Evolutionary conservation across 2,329 filamentous ascomycete species (phyloP).

Genomic region (Clarireedia homoeocarpa): DNA sequence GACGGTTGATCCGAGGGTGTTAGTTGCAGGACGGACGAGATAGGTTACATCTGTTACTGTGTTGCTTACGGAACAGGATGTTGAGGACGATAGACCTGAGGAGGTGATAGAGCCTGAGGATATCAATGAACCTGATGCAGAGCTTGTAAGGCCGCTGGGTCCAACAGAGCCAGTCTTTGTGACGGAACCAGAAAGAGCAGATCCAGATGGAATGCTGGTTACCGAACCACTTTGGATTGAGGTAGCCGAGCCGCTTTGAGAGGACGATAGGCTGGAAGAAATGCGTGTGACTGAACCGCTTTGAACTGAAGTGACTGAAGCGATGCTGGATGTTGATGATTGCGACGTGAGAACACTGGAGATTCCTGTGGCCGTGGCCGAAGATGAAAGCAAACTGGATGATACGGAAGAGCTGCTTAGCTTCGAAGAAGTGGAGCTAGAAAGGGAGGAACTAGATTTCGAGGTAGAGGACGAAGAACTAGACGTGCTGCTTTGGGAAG

Average conservation of each 20-base stretch:
- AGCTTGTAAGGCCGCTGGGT: not conserved
- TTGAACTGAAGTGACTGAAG: too few species aligned
- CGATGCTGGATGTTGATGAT: too few species aligned
- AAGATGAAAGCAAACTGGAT: not conserved
- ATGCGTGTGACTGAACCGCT: not conserved
- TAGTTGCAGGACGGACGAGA: not conserved
- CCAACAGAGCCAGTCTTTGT: not conserved
- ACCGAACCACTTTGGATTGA: not conserved
- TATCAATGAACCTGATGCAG: not conserved
- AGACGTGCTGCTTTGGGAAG: not conserved
- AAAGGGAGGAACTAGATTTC: not conserved
- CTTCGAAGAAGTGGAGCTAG: not conserved
- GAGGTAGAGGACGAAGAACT: not conserved
- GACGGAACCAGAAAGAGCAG: not conserved
- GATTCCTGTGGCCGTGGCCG: not conserved
- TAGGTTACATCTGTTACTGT: slow-evolving; percentile 5
- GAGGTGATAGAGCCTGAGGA: not conserved
- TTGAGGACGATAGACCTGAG: not conserved
- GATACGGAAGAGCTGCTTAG: too few species aligned
- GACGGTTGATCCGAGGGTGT: not conserved
- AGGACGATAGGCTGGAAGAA: not conserved
- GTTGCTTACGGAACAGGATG: not conserved
- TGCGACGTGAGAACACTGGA: not conserved
- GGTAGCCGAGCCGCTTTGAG: too few species aligned
- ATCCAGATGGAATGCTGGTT: not conserved